phyloP scores from a whole-genome alignment of 352 stramenopile genomes.

The Globisporangium parvum region DNA sequence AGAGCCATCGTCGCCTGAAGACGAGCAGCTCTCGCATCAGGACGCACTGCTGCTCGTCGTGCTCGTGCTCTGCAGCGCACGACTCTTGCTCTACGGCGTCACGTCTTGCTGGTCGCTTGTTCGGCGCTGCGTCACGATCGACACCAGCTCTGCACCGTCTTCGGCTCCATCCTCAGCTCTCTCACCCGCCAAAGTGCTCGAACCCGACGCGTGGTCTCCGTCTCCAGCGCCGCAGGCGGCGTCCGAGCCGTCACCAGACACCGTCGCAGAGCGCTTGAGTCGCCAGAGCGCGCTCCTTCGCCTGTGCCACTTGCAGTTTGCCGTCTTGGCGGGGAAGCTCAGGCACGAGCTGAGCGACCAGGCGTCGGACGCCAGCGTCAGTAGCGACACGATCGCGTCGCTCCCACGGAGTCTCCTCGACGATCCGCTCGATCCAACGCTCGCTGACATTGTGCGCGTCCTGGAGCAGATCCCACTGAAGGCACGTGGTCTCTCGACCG shows the following conservation, averaged over 20 bases:
- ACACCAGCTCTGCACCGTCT: not conserved
- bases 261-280: constrained; percentile 4
- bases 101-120: constrained; percentile 25
- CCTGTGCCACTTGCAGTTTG: constrained; percentile 38
- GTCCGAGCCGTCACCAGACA: too few species aligned
- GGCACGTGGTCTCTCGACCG: constrained; percentile 21
- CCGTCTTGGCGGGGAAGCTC: constrained; percentile 38
- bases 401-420: constrained; percentile 14
- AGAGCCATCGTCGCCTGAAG: not conserved
- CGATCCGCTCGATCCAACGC: constrained; percentile 3
- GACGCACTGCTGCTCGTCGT: constrained; percentile 38
- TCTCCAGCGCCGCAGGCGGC: too few species aligned
- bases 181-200: not conserved
- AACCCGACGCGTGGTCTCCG: not conserved
- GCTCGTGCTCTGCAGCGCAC: constrained; percentile 24
- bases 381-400: constrained; percentile 23
- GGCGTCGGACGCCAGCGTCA: constrained; percentile 12
- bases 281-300: constrained; percentile 25
- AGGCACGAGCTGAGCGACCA: constrained; percentile 31
- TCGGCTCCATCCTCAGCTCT: too few species aligned
- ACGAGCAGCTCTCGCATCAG: constrained; percentile 36
- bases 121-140: not conserved
- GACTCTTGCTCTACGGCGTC: constrained; percentile 21
- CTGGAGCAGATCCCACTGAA: constrained; percentile 32
- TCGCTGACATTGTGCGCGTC: constrained; percentile 16